Conservation (phyloP, 2,329 filamentous ascomycete genomes). For the Apiospora arundinis region DNA sequence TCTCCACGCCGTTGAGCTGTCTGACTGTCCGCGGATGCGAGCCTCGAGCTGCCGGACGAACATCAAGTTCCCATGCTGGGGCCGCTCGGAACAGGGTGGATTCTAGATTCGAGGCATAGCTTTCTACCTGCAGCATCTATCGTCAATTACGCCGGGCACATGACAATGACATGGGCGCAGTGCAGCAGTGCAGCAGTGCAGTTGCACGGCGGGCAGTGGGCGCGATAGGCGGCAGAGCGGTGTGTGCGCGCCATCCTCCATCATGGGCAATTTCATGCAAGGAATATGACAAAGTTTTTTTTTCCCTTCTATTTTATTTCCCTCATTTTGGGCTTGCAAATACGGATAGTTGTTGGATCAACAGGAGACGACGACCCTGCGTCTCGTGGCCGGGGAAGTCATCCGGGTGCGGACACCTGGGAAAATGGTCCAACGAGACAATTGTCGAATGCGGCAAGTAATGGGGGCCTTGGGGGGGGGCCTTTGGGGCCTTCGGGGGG, state of each 20-base stretch:
- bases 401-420: not conserved
- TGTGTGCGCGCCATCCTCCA: not conserved
- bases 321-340: not conserved
- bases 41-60: not conserved
- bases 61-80: slow-evolving; percentile 10
- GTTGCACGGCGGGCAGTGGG: too few relatives aligned
- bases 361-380: slow-evolving; percentile 12
- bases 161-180: not conserved
- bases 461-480: not conserved
- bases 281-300: slow-evolving; percentile 13
- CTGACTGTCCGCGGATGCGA: slow-evolving; percentile 3
- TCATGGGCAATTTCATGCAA: slow-evolving; percentile 2
- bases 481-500: not conserved
- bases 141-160: not conserved
- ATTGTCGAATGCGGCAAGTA: not conserved
- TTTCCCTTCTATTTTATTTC: not conserved
- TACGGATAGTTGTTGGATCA: not conserved
- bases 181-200: not conserved
- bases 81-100: slow-evolving; percentile 4
- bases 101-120: slow-evolving; percentile 5
- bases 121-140: not conserved
- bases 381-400: slow-evolving; percentile 1
- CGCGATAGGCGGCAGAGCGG: not conserved
- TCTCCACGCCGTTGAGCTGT: slow-evolving; percentile 10
- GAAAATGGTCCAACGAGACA: not conserved